These are phyloP conservation scores for Coelastrella sp. DNA, from an alignment of 139 green algal species.

Conservation along the genomic window DNA sequence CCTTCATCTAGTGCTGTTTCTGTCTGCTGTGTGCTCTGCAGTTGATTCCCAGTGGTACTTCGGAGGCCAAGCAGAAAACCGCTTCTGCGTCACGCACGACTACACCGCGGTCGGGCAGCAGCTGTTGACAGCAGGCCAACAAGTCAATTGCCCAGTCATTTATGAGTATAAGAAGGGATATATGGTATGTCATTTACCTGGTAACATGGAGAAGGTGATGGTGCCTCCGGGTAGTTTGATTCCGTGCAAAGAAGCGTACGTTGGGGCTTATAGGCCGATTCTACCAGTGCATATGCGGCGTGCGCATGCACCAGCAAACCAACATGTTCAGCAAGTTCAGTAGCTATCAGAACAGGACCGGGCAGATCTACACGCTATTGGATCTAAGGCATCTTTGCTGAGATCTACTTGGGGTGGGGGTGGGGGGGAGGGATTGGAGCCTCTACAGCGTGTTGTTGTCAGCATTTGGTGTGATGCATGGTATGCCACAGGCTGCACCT, in stretches of 20 bases:
- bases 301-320: background rate
- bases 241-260: background rate
- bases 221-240: background rate
- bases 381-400: too few species aligned
- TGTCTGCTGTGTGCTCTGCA: background rate
- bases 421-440: too few species aligned
- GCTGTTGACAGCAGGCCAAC: background rate
- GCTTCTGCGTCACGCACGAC: background rate
- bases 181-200: background rate
- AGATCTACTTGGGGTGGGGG: too few species aligned
- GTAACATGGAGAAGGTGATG: background rate
- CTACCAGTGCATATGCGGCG: conserved; percentile 12
- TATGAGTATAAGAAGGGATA: background rate
- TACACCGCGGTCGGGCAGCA: background rate
- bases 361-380: too few species aligned
- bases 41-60: conserved; percentile 31
- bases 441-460: too few species aligned
- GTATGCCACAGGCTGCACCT: too few species aligned
- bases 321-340: background rate
- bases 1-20: background rate
- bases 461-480: too few species aligned
- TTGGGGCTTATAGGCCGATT: background rate
- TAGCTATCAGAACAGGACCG: too few species aligned
- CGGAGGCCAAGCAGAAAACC: background rate
- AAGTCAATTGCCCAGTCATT: conserved; percentile 4